A percentile compares a stretch with the other conserved stretches of the same genome.
Evolutionary conservation across 805 yeast species (phyloP).

Genomic region (Lachancea sp.): DNA sequence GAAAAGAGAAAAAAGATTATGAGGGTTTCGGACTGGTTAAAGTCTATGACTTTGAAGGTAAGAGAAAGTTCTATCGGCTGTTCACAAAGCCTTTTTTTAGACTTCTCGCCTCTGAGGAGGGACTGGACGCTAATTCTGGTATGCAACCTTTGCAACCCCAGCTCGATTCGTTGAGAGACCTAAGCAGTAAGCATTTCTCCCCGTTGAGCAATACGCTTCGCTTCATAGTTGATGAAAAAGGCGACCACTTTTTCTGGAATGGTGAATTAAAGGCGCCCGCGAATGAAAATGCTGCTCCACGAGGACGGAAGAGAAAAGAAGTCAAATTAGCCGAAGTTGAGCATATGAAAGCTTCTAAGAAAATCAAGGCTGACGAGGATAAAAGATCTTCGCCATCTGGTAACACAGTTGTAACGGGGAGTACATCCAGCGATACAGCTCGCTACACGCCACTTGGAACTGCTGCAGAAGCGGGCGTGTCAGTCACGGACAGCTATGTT

Average conservation of each 20-base stretch:
- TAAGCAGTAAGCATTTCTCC: conserved; percentile 23
- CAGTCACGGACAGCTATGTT: not conserved
- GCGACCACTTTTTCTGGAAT: conserved; percentile 30
- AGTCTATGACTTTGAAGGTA: conserved; percentile 67
- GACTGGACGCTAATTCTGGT: not conserved
- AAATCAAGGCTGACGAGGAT: conserved; percentile 11
- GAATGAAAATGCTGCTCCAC: conserved; percentile 10
- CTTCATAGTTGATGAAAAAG: conserved; percentile 16
- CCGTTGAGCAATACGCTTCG: conserved; percentile 28
- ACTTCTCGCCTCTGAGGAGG: conserved; percentile 13
- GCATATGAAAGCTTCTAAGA: not conserved
- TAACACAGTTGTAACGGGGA: not conserved
- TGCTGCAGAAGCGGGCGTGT: not conserved
- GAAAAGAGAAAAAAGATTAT: conserved; percentile 26
- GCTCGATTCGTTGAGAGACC: conserved; percentile 10
- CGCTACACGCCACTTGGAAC: not conserved
- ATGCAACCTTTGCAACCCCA: conserved; percentile 6
- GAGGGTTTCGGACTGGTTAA: conserved; percentile 42
- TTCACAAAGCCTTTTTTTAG: conserved; percentile 41
- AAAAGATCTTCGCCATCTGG: conserved; percentile 16
- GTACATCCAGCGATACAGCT: not conserved
- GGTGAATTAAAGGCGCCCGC: conserved; percentile 24
- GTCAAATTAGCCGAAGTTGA: not conserved
- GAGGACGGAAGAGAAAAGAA: conserved; percentile 10
- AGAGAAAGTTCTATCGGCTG: conserved; percentile 64